Conservation (phyloP, 2,329 filamentous ascomycete species). For the Sphaerulina musiva region DNA sequence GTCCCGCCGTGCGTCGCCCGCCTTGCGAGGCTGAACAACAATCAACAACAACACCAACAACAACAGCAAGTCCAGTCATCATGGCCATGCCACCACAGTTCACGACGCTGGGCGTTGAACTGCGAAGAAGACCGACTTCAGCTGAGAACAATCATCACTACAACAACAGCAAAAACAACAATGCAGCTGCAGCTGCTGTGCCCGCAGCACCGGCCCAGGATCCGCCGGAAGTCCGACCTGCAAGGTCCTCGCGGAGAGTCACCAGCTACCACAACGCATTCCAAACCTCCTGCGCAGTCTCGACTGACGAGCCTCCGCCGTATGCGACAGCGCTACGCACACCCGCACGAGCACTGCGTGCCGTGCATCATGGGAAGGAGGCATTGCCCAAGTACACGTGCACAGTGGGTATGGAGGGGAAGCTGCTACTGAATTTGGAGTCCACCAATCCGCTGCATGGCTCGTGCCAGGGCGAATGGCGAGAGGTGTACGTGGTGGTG, state of each 20-base stretch:
- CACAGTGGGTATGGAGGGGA: constrained; percentile 30
- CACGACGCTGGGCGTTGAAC: constrained; percentile 1
- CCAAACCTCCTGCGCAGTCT: constrained; percentile 29
- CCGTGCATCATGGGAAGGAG: constrained; percentile 21
- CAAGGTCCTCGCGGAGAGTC: constrained; percentile 19
- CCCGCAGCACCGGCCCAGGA: neutral
- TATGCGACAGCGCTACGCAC: constrained; percentile 26
- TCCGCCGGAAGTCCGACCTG: constrained; percentile 5
- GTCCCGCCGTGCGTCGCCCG: neutral
- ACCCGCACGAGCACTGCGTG: constrained; percentile 12
- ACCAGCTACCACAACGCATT: constrained; percentile 34
- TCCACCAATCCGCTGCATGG: constrained; percentile 30
- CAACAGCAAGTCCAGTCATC: neutral
- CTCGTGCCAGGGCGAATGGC: constrained; percentile 30
- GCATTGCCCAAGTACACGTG: constrained; percentile 32
- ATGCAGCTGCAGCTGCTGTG: neutral
- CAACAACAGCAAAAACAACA: too few species aligned
- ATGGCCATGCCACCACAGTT: constrained; percentile 1
- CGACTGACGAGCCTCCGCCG: constrained; percentile 30
- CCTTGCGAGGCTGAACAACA: neutral
- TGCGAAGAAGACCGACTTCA: neutral
- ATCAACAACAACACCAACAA: too few species aligned
- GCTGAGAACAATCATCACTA: neutral
- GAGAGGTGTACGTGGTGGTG: constrained; percentile 53
- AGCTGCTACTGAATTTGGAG: constrained; percentile 31